Conservation (phyloP, 2,329 filamentous ascomycete genomes). For the Botrytis sinoallii region DNA sequence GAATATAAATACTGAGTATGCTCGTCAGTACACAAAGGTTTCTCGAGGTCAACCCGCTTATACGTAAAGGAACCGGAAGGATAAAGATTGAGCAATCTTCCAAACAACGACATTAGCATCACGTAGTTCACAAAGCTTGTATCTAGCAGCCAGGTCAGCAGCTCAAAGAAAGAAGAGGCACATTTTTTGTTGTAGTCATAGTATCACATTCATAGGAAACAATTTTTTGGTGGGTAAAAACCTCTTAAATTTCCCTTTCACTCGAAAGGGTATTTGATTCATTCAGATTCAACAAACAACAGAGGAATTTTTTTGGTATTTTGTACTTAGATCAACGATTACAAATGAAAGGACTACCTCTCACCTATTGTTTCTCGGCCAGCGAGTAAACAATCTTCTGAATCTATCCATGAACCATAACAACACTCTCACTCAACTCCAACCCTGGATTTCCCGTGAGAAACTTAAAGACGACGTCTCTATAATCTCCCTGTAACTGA, state of each 20-base stretch:
- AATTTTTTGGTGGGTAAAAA: background rate
- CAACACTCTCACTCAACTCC: background rate
- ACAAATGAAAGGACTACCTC: background rate
- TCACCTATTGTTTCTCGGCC: too few relatives aligned
- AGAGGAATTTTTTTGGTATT: background rate
- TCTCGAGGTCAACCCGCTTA: background rate
- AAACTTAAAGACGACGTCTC: background rate
- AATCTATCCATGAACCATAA: background rate
- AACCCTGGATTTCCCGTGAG: background rate
- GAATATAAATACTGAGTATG: background rate
- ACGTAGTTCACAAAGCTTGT: background rate
- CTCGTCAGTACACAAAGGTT: rapidly evolving
- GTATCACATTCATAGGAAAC: background rate
- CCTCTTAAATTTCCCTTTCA: background rate
- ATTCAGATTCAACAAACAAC: background rate
- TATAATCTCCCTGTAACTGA: background rate
- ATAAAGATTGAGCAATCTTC: background rate
- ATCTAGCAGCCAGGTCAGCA: background rate
- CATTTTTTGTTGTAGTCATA: background rate
- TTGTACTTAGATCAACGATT: background rate
- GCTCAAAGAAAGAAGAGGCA: background rate
- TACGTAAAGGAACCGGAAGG: background rate
- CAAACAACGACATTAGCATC: background rate
- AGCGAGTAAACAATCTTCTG: background rate
- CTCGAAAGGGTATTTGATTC: background rate